A percentile compares a stretch with the other conserved stretches of the same genome.
phyloP scores from a whole-genome alignment of 2,329 filamentous ascomycete species.

The Fusarium sublunatum region DNA sequence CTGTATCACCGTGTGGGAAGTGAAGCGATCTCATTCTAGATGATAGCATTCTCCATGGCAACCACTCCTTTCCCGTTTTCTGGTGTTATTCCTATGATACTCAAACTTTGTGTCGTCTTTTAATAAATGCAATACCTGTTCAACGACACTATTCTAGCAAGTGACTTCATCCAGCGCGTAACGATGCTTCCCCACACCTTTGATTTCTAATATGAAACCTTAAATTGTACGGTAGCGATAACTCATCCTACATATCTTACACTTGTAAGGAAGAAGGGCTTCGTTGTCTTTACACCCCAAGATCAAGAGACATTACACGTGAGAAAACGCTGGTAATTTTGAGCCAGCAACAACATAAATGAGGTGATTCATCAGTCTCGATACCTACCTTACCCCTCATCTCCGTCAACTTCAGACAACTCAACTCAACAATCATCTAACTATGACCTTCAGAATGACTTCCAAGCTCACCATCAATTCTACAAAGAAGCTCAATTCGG shows the following conservation, averaged over 20 bases:
- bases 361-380: constrained; percentile 11
- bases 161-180: neutral
- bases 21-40: neutral
- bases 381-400: constrained; percentile 16
- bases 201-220: neutral
- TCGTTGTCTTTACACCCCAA: neutral
- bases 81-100: neutral
- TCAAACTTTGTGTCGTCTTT: too few species aligned
- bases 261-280: neutral
- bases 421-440: neutral
- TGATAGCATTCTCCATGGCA: neutral
- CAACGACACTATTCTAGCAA: neutral
- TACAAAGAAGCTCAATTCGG: constrained; percentile 65
- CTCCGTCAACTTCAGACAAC: neutral
- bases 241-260: neutral
- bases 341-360: constrained; percentile 5
- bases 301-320: neutral
- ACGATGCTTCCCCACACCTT: neutral
- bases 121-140: too few species aligned
- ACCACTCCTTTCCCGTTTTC: neutral
- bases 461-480: constrained; percentile 59
- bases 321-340: neutral
- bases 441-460: constrained; percentile 56
- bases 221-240: neutral
- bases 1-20: neutral